Percentiles rank a stretch among this genome's conserved stretches.
These are phyloP conservation scores for Byssothecium circinans DNA, from an alignment of 2,329 filamentous ascomycete genomes.

Conservation along the genomic window DNA sequence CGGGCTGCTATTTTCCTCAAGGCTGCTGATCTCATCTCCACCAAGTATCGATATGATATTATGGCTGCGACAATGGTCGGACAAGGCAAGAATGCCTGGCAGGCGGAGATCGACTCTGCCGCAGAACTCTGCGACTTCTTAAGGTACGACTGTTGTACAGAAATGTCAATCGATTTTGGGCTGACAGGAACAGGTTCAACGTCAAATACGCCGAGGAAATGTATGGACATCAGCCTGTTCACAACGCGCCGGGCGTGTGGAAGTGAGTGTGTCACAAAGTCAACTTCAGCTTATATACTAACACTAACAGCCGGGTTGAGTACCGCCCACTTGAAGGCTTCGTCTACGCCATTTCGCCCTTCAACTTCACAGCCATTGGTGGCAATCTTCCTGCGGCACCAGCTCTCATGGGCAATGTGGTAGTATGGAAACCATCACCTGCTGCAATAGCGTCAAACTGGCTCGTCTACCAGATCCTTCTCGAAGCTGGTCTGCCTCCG, in stretches of 20 bases:
- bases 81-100: conserved; percentile 98
- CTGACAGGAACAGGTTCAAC: conserved; percentile 64
- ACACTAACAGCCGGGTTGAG: conserved; percentile 66
- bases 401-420: conserved; percentile 89
- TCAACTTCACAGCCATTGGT: conserved; percentile 96
- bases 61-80: conserved; percentile 96
- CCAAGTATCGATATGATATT: conserved; percentile 94
- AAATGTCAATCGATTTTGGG: background rate
- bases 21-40: conserved; percentile 85
- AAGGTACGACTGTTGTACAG: conserved; percentile 49
- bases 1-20: conserved; percentile 93
- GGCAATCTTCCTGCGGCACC: conserved; percentile 83
- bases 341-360: conserved; percentile 90
- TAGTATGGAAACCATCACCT: conserved; percentile 96
- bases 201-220: conserved; percentile 92
- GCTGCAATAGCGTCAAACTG: conserved; percentile 87
- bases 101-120: conserved; percentile 96
- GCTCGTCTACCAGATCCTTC: conserved; percentile 84
- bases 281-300: conserved; percentile 13
- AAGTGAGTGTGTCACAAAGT: conserved; percentile 56
- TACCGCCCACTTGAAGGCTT: conserved; percentile 91
- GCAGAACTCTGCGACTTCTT: conserved; percentile 93
- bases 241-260: conserved; percentile 84
- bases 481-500: conserved; percentile 86
- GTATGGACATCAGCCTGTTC: conserved; percentile 81